Base-by-base conservation (phyloP, 2,329 filamentous ascomycete species). In the Fusarium foetens region DNA sequence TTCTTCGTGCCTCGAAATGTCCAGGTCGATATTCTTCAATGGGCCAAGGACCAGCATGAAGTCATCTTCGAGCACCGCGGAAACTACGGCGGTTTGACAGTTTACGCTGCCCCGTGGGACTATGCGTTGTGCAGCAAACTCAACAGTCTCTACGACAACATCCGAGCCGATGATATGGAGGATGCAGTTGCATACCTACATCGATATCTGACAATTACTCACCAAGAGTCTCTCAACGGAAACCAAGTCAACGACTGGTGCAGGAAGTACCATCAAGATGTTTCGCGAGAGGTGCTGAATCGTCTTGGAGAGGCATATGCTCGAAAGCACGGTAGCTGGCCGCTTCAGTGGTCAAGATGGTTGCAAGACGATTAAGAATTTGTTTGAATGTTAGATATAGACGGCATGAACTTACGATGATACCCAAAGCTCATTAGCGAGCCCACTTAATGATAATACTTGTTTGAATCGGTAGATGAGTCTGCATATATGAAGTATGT, bases 101-200 rank as follows among this genome's bases (percentile, higher is more conserved):
- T 76, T 2, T 75, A 69, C 42, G 71, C 71, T 19, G 71, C 73
- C 17, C 73, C 74, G 0, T 76, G 74, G 74, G 58, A 58, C 10
- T 76, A 71, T 54, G 74, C 71, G 2, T 21, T 76, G 3, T 76
- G 71, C 59, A 68, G 61, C 42, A 76, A 76, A 25, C 66, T 76
- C 52, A 73, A 71, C 36, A 64, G 74, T 19, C 52, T 74, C 33
- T 64, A 48, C n/a, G 71, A 73, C 16, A 62, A 59, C 29, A 61
- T 73, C 31, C 69, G 73, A 39, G 46, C 63, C 21, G 64, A 74
- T 46, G 74, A 76, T 31, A 62, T 75, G 66, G 68, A 59, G 1
- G 74, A 76, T 25, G 72, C 74, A 10, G 64, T 76, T 12, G 58
- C 58, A 21, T 76, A 76, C 60, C 52, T 76, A 17, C 36, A 66